Percentiles rank a stretch among this genome's conserved stretches.
Conservation (phyloP, 164 flowering plant species). For the Brasenia schreberi region DNA sequence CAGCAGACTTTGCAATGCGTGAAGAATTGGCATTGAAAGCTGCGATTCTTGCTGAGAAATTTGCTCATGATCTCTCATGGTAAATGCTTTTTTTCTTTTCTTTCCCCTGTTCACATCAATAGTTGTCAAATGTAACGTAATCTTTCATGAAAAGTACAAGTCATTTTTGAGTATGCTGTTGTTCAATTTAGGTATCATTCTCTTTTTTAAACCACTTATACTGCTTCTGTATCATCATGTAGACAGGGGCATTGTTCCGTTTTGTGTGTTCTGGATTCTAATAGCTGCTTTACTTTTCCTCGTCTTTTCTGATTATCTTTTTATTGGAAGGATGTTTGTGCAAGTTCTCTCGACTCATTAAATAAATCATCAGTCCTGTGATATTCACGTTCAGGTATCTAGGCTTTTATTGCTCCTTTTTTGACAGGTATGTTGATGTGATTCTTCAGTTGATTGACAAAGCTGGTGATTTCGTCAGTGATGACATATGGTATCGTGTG, state of each 20-base stretch:
- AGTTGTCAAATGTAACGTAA: no score
- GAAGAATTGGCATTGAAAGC: conserved; percentile 96
- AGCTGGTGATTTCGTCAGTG: conserved; percentile 99
- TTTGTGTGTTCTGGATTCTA: no score
- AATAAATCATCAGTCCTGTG: no score
- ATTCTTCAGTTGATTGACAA: conserved; percentile 98
- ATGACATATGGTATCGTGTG: conserved; percentile 99
- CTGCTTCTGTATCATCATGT: no score
- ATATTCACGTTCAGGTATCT: background rate
- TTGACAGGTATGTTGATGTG: conserved; percentile 94
- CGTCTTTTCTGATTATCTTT: no score
- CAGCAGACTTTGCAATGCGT: conserved; percentile 97
- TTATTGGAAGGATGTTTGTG: no score
- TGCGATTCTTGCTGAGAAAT: conserved; percentile 98
- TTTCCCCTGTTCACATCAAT: background rate
- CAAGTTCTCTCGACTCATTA: no score
- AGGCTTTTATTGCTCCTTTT: conserved; percentile 4
- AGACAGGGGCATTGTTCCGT: no score
- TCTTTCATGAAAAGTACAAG: no score
- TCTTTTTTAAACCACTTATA: no score
- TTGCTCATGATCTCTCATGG: conserved; percentile 99
- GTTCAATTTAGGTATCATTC: background rate
- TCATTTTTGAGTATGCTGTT: no score
- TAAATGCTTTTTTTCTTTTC: conserved; percentile 9
- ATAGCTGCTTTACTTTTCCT: no score